Percentiles rank a stretch among this genome's conserved stretches.
These are phyloP conservation scores for Elaeis oleifera DNA, from an alignment of 202 grass and related monocot genomes.

Conservation along the genomic window DNA sequence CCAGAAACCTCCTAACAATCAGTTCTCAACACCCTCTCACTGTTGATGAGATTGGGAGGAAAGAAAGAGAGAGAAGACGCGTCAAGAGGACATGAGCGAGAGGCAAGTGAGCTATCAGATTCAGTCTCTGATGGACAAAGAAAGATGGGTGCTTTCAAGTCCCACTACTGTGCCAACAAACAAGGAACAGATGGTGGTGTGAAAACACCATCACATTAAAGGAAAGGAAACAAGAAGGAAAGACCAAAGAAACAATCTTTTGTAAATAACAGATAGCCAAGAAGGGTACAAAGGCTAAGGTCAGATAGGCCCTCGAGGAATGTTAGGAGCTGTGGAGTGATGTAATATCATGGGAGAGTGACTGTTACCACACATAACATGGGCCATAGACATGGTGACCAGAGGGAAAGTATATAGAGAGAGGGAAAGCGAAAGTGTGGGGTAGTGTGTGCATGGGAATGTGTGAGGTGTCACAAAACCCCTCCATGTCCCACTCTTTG, in stretches of 20 bases:
- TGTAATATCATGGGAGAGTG: neutral
- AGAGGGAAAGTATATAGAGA: neutral
- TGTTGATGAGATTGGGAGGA: constrained; percentile 38
- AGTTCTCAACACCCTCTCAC: constrained; percentile 16
- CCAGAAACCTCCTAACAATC: neutral
- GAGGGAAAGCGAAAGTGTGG: neutral
- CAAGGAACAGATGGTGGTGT: neutral
- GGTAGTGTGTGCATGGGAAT: constrained; percentile 34
- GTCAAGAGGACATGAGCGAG: constrained; percentile 7
- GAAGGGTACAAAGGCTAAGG: no score
- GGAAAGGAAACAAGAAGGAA: neutral
- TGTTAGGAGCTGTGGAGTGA: no score
- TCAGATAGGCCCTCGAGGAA: no score
- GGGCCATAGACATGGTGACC: neutral
- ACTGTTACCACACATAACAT: constrained; percentile 2
- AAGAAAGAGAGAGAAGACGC: neutral
- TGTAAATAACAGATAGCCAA: no score
- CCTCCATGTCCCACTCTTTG: neutral
- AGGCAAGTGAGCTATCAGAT: constrained; percentile 47
- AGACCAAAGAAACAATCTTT: neutral
- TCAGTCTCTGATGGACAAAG: constrained; percentile 43
- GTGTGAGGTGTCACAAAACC: constrained; percentile 28
- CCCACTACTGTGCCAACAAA: constrained; percentile 29
- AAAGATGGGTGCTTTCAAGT: constrained; percentile 52
- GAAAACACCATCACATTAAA: neutral